A percentile compares a stretch with the other conserved stretches of the same genome.
phyloP scores from a whole-genome alignment of 176 grass and related monocot genomes.

The Paspalum vaginatum region DNA sequence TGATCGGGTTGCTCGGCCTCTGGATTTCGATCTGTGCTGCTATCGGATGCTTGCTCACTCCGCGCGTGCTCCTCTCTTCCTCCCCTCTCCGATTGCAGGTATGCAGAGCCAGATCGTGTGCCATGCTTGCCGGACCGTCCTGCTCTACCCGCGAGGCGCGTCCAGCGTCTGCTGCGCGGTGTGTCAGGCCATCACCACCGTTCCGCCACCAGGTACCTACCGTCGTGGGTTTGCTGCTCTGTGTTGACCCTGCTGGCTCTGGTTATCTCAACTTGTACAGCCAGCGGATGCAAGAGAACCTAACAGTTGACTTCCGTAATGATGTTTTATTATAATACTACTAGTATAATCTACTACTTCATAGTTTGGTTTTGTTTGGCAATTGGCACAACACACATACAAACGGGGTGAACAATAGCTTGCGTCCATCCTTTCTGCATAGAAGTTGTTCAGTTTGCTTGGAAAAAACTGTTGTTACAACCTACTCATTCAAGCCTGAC shows the following conservation, averaged over 20 bases:
- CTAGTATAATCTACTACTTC: neutral
- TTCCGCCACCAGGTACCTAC: conserved; percentile 62
- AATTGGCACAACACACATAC: neutral
- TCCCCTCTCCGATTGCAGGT: conserved; percentile 34
- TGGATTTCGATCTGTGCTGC: neutral
- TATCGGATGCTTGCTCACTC: neutral
- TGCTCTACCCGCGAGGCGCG: conserved; percentile 73
- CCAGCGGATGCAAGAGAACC: neutral
- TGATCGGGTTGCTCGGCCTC: neutral
- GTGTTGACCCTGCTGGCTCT: neutral
- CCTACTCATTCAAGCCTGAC: neutral
- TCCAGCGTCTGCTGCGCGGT: conserved; percentile 79
- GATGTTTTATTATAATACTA: neutral
- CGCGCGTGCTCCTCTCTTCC: too few relatives aligned
- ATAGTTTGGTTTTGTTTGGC: neutral
- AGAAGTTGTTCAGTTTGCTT: neutral
- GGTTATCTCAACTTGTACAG: neutral
- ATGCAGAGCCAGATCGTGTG: conserved; percentile 91
- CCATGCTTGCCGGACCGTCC: conserved; percentile 64
- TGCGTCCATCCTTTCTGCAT: neutral
- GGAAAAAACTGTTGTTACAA: neutral
- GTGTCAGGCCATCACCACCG: conserved; percentile 69
- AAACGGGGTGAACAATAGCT: neutral
- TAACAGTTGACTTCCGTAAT: neutral
- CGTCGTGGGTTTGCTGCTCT: neutral